Evolutionary conservation across 768 basidiomycete genomes (phyloP).

Genomic region (Podaxis sp.): DNA sequence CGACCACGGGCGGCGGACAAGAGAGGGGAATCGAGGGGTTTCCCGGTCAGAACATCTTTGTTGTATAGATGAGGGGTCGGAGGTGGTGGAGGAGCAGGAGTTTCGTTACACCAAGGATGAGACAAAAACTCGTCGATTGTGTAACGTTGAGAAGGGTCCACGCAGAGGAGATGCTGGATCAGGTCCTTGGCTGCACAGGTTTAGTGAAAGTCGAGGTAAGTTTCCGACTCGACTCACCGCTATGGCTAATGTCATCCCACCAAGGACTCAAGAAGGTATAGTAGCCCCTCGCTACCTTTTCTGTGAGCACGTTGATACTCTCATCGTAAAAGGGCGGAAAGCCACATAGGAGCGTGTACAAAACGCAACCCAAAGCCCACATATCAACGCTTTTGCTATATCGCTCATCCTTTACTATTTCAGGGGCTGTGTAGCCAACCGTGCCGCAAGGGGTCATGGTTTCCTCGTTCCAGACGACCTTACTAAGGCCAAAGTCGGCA

Average conservation of each 20-base stretch:
- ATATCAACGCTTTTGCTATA: conserved; percentile 97
- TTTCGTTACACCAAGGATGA: conserved; percentile 91
- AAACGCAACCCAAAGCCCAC: conserved; percentile 99
- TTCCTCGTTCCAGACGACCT: conserved; percentile 98
- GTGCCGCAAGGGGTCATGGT: conserved; percentile 99
- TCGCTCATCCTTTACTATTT: conserved; percentile 98
- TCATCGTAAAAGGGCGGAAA: conserved; percentile 99
- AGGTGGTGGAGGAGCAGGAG: conserved; percentile 58
- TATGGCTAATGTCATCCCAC: conserved; percentile 94
- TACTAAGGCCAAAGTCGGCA: conserved; percentile 96
- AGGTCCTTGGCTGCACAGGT: conserved; percentile 80
- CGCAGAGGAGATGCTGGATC: conserved; percentile 91
- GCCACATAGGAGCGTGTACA: conserved; percentile 96
- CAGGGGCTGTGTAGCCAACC: conserved; percentile 98
- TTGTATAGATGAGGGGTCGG: conserved; percentile 59
- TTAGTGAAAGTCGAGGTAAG: background rate
- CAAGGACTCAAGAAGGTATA: conserved; percentile 99
- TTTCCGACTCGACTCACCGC: conserved; percentile 46
- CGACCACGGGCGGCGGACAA: conserved; percentile 76
- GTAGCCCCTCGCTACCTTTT: conserved; percentile 96
- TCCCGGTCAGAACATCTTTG: conserved; percentile 33
- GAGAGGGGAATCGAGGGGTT: conserved; percentile 86
- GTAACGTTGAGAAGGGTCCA: conserved; percentile 93
- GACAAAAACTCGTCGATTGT: conserved; percentile 97
- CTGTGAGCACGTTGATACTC: conserved; percentile 95